A percentile compares a stretch with the other conserved stretches of the same genome.
These are phyloP conservation scores for Fusarium longipes DNA, from an alignment of 2,329 filamentous ascomycete genomes.

Conservation along the genomic window DNA sequence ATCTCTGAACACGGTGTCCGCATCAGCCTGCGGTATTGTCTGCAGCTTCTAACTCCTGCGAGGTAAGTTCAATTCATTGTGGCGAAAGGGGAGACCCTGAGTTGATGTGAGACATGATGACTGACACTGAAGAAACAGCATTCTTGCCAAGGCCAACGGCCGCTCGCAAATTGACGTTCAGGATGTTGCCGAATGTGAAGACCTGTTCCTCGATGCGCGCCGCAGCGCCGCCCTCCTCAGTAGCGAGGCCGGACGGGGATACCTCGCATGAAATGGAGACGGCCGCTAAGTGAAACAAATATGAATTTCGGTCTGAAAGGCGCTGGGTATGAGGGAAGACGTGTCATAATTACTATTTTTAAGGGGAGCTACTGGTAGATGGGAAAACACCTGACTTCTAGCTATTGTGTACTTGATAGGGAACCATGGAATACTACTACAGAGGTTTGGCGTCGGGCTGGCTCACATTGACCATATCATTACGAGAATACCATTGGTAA, in stretches of 20 bases:
- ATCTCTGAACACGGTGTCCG: conserved; percentile 87
- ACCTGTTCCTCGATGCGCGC: conserved; percentile 84
- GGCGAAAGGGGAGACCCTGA: conserved; percentile 35
- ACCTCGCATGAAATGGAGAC: conserved; percentile 64
- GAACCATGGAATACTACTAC: conserved; percentile 41
- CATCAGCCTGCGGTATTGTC: conserved; percentile 90
- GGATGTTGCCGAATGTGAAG: conserved; percentile 84
- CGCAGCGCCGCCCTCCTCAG: conserved; percentile 78
- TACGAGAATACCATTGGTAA: conserved; percentile 33
- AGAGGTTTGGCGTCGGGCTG: conserved; percentile 46
- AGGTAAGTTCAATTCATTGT: conserved; percentile 65
- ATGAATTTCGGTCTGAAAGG: conserved; percentile 33
- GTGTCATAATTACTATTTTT: conserved; percentile 48
- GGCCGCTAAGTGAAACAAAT: conserved; percentile 3
- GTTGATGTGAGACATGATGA: conserved; percentile 45
- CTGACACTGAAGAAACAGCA: conserved; percentile 63
- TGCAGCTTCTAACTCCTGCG: conserved; percentile 90
- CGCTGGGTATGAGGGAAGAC: conserved; percentile 39
- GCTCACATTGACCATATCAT: conserved; percentile 37
- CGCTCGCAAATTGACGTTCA: conserved; percentile 79
- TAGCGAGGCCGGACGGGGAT: conserved; percentile 71
- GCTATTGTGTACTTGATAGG: conserved; percentile 45
- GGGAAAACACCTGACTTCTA: conserved; percentile 37
- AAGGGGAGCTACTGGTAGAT: conserved; percentile 35
- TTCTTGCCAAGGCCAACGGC: conserved; percentile 87